These are phyloP conservation scores for Cystobasidium ongulense DNA, from an alignment of 768 basidiomycete species.

Conservation along the genomic window DNA sequence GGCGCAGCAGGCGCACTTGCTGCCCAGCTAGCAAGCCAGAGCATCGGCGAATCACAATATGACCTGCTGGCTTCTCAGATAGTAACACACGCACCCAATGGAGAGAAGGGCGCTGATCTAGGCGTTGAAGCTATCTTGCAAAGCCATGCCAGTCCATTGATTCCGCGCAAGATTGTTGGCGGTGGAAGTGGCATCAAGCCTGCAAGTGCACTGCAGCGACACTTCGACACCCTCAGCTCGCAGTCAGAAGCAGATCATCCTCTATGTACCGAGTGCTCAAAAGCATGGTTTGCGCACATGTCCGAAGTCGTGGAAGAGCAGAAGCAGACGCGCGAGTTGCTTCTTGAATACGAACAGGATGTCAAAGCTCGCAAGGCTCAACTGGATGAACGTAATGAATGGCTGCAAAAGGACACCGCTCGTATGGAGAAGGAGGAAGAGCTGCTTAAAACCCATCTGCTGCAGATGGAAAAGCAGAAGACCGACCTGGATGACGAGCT, in stretches of 20 bases:
- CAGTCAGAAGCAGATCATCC: constrained; percentile 60
- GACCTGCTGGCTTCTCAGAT: constrained; percentile 32
- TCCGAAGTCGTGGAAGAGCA: constrained; percentile 78
- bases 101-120: constrained; percentile 45
- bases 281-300: constrained; percentile 64
- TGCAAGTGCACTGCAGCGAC: constrained; percentile 62
- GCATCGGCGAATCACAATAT: constrained; percentile 10
- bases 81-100: not conserved
- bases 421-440: constrained; percentile 45
- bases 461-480: constrained; percentile 36
- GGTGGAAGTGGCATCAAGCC: constrained; percentile 48
- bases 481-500: constrained; percentile 57
- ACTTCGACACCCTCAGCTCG: constrained; percentile 68
- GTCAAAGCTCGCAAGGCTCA: constrained; percentile 52
- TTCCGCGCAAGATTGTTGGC: constrained; percentile 38
- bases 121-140: not conserved
- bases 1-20: constrained; percentile 51
- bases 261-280: constrained; percentile 87
- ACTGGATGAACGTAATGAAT: constrained; percentile 49
- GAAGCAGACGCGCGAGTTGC: constrained; percentile 82
- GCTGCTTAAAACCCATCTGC: not conserved
- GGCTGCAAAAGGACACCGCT: constrained; percentile 65
- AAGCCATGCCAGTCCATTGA: constrained; percentile 9
- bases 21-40: constrained; percentile 48
- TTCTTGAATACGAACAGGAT: constrained; percentile 80